Evolutionary conservation across 805 yeast genomes (phyloP).

Genomic region (Ogataea ramenticola): DNA sequence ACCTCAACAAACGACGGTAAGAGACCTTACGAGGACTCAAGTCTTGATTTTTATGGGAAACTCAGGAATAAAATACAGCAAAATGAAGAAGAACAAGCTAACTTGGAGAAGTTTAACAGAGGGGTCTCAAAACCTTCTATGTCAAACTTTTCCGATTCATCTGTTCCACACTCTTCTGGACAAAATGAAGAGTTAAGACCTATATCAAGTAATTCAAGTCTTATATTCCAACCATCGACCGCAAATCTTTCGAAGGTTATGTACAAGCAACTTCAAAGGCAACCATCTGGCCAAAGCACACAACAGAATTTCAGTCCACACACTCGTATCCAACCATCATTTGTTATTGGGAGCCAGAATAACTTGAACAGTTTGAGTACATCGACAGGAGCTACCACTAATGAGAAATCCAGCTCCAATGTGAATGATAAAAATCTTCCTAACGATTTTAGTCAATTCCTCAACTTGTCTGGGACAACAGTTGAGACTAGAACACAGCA

Average conservation of each 20-base stretch:
- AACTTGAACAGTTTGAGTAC: neutral
- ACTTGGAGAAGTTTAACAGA: neutral
- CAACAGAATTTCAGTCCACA: no score
- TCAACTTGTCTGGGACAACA: constrained; percentile 27
- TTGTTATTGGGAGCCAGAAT: constrained; percentile 1
- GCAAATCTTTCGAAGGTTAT: constrained; percentile 5
- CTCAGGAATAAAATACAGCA: neutral
- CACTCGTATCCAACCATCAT: no score
- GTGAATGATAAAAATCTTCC: neutral
- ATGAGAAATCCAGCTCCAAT: neutral
- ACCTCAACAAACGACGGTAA: neutral
- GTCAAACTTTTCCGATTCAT: neutral
- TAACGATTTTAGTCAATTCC: constrained; percentile 34
- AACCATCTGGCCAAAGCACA: neutral
- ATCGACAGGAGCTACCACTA: constrained; percentile 8
- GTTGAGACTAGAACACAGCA: constrained; percentile 75
- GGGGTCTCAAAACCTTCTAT: neutral
- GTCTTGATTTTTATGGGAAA: neutral
- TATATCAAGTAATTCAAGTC: constrained; percentile 3
- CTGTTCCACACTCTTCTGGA: constrained; percentile 1
- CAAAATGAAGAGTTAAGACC: neutral
- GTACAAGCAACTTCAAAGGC: constrained; percentile 2
- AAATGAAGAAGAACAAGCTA: neutral
- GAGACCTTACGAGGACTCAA: neutral
- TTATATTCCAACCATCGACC: constrained; percentile 13